These are phyloP conservation scores for Iberis amara DNA, from an alignment of 441 rosid genomes.

Conservation along the genomic window DNA sequence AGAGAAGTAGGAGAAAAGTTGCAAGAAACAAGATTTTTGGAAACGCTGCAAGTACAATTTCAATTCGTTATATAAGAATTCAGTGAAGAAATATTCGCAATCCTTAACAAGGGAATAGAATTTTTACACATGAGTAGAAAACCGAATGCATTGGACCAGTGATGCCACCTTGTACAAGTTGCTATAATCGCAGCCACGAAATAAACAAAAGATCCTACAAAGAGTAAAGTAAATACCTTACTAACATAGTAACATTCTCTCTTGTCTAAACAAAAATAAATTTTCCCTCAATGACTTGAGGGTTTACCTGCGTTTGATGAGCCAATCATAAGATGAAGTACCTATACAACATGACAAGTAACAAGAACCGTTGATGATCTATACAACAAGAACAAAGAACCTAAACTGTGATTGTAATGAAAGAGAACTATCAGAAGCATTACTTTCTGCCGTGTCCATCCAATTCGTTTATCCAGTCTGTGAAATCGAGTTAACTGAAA, in stretches of 20 bases:
- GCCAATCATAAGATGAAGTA: conserved; percentile 55
- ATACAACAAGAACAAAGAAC: neutral
- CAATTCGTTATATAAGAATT: conserved; percentile 2
- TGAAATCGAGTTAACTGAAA: conserved; percentile 53
- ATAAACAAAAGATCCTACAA: conserved; percentile 60
- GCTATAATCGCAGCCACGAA: conserved; percentile 50
- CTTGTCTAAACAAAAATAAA: neutral
- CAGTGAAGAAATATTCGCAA: conserved; percentile 4
- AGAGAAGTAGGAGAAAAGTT: conserved; percentile 51
- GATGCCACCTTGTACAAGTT: conserved; percentile 58
- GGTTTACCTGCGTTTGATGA: conserved; percentile 49
- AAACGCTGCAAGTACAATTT: conserved; percentile 42
- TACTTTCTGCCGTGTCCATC: conserved; percentile 71
- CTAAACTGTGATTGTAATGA: no score
- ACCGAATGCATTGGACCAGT: conserved; percentile 66
- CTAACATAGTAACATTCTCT: neutral
- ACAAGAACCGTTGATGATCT: neutral
- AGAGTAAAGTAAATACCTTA: conserved; percentile 19
- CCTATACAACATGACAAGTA: conserved; percentile 35
- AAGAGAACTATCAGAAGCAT: conserved; percentile 7
- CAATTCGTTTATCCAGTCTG: conserved; percentile 41
- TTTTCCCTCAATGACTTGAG: neutral
- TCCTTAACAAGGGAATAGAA: neutral
- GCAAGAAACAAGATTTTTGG: conserved; percentile 53
- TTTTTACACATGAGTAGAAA: conserved; percentile 63